Base-by-base conservation (phyloP, 2,329 filamentous ascomycete species). In the Hymenoscyphus repandus region DNA sequence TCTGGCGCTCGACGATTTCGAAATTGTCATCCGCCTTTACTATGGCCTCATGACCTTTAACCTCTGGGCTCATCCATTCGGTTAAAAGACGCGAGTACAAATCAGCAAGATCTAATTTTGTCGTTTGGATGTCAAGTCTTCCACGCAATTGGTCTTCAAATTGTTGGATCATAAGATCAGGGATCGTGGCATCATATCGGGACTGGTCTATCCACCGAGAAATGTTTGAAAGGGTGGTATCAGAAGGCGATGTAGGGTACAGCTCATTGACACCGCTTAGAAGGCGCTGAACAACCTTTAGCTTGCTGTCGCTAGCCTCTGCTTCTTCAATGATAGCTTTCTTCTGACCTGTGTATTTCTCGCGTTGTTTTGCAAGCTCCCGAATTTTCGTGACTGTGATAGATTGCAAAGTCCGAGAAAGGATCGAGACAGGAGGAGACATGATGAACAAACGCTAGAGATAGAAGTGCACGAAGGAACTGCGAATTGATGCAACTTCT, bases 61-160 rank as follows among this genome's bases (percentile, higher is more conserved):
- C 22, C 4, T 7, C 7, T 27, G 22, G 22, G 7, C 22, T 27
- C 22, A 27, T 27, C 72, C 76, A 79, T 56, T 79, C 76, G 1
- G 70, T 74, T 10, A 79, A 72, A 31, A 83, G 63, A 22, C 70
- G 64, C 17, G 74, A 74, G 59, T 81, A 82, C 33, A 82, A 70
- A 3, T 70, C 67, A 1, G 77, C 78, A 55, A 79, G 74, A 13
- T 75, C 70, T 53, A 79, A 72, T 52, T 74, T 77, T 45, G 73
- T 69, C n/a, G 70, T 70, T 53, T 77, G 69, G 13, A 72, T 68
- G 6, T 69, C 62, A 6, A 82, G 57, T 40, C 74, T 71, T 22
- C 68, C 61, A 17, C 71, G 67, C 15, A 82, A 58, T 27, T 70
- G 66, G n/a, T 63, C 58, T 51, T 80, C 71, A n/a, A 55, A 57